Evolutionary conservation across 2,329 filamentous ascomycete genomes (phyloP).

Genomic region (Botrytis galanthina): DNA sequence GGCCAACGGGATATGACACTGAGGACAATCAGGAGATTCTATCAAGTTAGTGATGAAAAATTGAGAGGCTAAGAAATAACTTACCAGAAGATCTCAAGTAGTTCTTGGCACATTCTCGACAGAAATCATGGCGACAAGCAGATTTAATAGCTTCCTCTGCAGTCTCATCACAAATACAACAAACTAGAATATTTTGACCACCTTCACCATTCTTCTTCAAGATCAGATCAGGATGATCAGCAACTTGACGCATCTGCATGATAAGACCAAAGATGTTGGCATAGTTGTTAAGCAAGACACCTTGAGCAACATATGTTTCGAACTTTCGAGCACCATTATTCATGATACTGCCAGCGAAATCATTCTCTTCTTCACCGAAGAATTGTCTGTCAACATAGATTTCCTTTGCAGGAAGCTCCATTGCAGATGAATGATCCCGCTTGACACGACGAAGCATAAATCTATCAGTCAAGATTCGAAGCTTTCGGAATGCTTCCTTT

Average conservation of each 20-base stretch:
- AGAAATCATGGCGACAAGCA: conserved; percentile 90
- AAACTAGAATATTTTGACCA: conserved; percentile 86
- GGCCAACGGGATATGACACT: conserved; percentile 82
- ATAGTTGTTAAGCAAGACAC: conserved; percentile 94
- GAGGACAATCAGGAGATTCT: conserved; percentile 72
- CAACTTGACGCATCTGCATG: conserved; percentile 98
- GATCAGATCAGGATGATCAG: conserved; percentile 92
- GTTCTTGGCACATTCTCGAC: conserved; percentile 73
- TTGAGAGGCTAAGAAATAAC: conserved; percentile 33
- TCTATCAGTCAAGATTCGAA: conserved; percentile 83
- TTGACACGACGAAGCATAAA: conserved; percentile 97
- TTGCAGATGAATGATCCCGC: conserved; percentile 86
- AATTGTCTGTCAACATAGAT: conserved; percentile 91
- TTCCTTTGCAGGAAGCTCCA: conserved; percentile 96
- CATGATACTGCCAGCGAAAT: conserved; percentile 96
- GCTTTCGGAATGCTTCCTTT: conserved; percentile 70
- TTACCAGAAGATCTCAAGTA: conserved; percentile 77
- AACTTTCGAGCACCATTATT: conserved; percentile 84
- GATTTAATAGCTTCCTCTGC: conserved; percentile 93
- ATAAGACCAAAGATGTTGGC: conserved; percentile 99
- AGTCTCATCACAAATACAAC: conserved; percentile 93
- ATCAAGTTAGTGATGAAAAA: conserved; percentile 31
- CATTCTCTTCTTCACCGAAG: conserved; percentile 93
- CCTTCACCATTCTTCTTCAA: conserved; percentile 82
- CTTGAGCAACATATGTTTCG: conserved; percentile 91